Conservation (phyloP, 495 filamentous ascomycete species). For the Hyphodiscus hymeniophilus region DNA sequence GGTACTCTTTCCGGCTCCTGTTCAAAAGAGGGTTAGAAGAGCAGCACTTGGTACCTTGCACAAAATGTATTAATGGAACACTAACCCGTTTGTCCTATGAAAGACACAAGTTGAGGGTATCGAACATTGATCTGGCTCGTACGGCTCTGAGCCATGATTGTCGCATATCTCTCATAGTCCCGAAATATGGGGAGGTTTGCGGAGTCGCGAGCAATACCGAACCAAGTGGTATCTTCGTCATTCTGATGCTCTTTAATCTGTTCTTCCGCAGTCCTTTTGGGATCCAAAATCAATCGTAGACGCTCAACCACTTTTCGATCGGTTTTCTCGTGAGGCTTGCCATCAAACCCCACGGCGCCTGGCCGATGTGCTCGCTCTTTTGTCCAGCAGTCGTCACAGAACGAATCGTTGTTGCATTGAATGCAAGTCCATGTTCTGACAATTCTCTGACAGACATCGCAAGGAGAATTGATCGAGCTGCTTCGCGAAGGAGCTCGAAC, state of each 20-base stretch:
- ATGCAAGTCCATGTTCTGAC: constrained; percentile 27
- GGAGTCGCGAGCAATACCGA: constrained; percentile 32
- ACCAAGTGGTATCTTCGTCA: constrained; percentile 42
- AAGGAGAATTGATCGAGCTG: not conserved
- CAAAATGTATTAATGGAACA: not conserved
- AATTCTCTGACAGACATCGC: constrained; percentile 24
- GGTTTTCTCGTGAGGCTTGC: constrained; percentile 22
- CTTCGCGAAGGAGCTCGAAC: not conserved
- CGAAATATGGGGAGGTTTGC: constrained; percentile 27
- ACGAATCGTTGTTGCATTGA: constrained; percentile 35
- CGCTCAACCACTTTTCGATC: constrained; percentile 16
- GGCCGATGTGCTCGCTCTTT: constrained; percentile 29
- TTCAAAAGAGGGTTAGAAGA: not conserved
- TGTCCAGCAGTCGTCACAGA: constrained; percentile 31
- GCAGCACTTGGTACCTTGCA: no score
- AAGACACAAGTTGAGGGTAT: constrained; percentile 39
- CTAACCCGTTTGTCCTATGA: constrained; percentile 40
- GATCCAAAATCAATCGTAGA: constrained; percentile 16
- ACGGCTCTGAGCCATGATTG: constrained; percentile 32
- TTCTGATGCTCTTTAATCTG: constrained; percentile 1
- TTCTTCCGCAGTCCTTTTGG: not conserved
- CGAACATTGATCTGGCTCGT: constrained; percentile 22
- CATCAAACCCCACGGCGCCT: constrained; percentile 27
- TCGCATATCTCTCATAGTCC: constrained; percentile 32
- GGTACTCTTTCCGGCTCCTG: constrained; percentile 51